phyloP scores from a whole-genome alignment of 768 basidiomycete genomes.

The Paxillus ammoniavirescens region DNA sequence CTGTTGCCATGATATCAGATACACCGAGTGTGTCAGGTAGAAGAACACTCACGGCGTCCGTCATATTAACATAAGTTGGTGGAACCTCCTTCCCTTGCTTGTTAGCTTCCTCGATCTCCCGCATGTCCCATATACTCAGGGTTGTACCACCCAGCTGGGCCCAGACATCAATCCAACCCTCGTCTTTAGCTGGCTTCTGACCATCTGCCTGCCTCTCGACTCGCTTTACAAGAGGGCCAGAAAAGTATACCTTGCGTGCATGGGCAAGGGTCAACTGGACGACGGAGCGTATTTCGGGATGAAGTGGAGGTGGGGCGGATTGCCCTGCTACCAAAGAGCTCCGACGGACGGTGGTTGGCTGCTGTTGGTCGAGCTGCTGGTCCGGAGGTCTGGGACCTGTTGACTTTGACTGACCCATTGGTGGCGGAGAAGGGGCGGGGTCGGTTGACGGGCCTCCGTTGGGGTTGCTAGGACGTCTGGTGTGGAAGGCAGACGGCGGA shows the following conservation, averaged over 20 bases:
- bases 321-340: slow-evolving; percentile 15
- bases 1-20: slow-evolving; percentile 35
- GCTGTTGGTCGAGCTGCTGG: slow-evolving; percentile 25
- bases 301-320: slow-evolving; percentile 45
- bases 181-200: slow-evolving; percentile 64
- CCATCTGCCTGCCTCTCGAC: slow-evolving; percentile 81
- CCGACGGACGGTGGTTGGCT: slow-evolving; percentile 13
- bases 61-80: slow-evolving; percentile 83
- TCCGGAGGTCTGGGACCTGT: slow-evolving; percentile 28
- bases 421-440: slow-evolving; percentile 23
- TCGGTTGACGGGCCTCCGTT: slow-evolving; percentile 14
- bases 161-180: slow-evolving; percentile 84
- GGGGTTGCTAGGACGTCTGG: slow-evolving; percentile 15
- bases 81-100: slow-evolving; percentile 79
- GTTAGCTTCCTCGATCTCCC: slow-evolving; percentile 80
- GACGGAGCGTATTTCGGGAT: slow-evolving; percentile 81
- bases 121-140: slow-evolving; percentile 91
- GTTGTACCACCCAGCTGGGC: slow-evolving; percentile 88
- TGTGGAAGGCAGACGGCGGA: slow-evolving; percentile 11
- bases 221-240: slow-evolving; percentile 74
- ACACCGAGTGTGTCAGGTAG: background rate
- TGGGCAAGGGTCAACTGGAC: slow-evolving; percentile 74
- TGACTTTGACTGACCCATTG: slow-evolving; percentile 33
- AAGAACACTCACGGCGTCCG: slow-evolving; percentile 70
- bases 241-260: slow-evolving; percentile 84